phyloP scores from a whole-genome alignment of 768 basidiomycete species.

The Thelephora ganbajun region DNA sequence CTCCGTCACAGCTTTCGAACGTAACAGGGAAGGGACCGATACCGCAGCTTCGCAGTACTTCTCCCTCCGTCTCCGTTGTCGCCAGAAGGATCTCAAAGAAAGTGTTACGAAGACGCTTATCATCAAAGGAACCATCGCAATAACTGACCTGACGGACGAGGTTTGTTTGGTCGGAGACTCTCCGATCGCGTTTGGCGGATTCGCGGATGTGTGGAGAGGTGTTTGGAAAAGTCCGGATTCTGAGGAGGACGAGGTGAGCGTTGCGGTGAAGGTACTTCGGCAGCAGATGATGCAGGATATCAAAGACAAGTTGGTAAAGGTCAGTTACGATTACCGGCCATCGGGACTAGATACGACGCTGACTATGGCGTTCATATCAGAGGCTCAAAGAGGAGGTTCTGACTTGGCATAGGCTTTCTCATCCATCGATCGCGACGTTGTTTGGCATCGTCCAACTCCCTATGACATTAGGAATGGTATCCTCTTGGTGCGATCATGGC shows the following conservation, averaged over 20 bases:
- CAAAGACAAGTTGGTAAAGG: constrained; percentile 38
- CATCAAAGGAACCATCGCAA: constrained; percentile 31
- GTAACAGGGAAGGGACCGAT: constrained; percentile 42
- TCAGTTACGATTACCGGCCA: constrained; percentile 8
- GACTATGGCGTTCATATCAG: constrained; percentile 16
- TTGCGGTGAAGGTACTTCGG: constrained; percentile 45
- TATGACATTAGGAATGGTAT: constrained; percentile 47
- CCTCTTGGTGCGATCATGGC: constrained; percentile 50
- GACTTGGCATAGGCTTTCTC: constrained; percentile 44
- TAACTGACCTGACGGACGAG: constrained; percentile 45
- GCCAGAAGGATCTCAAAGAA: constrained; percentile 41
- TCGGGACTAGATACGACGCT: background rate
- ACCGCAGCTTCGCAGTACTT: constrained; percentile 34
- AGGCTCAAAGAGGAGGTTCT: constrained; percentile 41
- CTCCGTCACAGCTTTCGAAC: constrained; percentile 41
- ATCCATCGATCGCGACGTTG: constrained; percentile 39
- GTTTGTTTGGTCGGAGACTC: constrained; percentile 31
- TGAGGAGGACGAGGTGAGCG: constrained; percentile 22
- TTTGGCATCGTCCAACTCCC: constrained; percentile 39
- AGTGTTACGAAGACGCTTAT: constrained; percentile 40
- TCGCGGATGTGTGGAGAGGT: constrained; percentile 51
- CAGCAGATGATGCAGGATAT: constrained; percentile 32
- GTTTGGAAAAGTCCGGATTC: constrained; percentile 31
- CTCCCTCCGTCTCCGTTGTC: constrained; percentile 39
- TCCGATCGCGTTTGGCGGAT: constrained; percentile 39